These are phyloP conservation scores for Saksenaea vasiformis DNA, from an alignment of 371 early-diverging fungal genomes.

Conservation along the genomic window DNA sequence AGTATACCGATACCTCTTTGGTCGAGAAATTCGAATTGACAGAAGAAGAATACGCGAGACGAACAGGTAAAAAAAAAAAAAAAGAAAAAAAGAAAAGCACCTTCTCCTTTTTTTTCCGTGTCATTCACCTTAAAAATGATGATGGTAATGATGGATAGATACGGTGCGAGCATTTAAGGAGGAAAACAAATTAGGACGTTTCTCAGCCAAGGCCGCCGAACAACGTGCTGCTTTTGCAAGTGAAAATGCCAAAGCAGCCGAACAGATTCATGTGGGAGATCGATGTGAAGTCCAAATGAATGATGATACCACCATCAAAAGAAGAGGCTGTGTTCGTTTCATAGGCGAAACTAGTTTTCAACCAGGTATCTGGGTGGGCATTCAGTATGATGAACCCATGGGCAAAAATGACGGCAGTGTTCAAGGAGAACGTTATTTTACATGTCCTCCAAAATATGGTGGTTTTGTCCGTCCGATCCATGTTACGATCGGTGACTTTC, in stretches of 20 bases:
- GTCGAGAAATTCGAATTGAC: conserved; percentile 93
- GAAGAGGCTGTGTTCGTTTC: conserved; percentile 82
- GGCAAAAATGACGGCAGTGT: conserved; percentile 95
- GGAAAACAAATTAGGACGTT: conserved; percentile 88
- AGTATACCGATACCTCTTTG: conserved; percentile 83
- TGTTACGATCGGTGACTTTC: conserved; percentile 88
- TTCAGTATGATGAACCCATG: conserved; percentile 95
- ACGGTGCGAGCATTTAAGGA: conserved; percentile 89
- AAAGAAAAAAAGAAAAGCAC: too few species aligned
- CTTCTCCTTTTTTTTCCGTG: too few species aligned
- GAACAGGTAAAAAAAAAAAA: conserved; percentile 50
- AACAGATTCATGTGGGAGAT: conserved; percentile 69
- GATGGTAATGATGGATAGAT: too few species aligned
- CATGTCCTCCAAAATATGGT: conserved; percentile 74
- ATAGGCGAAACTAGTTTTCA: conserved; percentile 79
- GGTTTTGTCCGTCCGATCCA: conserved; percentile 89
- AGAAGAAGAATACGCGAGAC: conserved; percentile 84
- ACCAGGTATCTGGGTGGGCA: conserved; percentile 90
- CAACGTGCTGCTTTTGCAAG: conserved; percentile 43
- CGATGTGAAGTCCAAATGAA: conserved; percentile 82
- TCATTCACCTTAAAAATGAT: too few species aligned
- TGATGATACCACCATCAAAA: conserved; percentile 48
- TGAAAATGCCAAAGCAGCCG: conserved; percentile 52
- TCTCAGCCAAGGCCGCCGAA: conserved; percentile 62
- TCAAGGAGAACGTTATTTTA: conserved; percentile 77